Evolutionary conservation across 2,329 filamentous ascomycete genomes (phyloP).

Genomic region (Sporothrix variecibatus): DNA sequence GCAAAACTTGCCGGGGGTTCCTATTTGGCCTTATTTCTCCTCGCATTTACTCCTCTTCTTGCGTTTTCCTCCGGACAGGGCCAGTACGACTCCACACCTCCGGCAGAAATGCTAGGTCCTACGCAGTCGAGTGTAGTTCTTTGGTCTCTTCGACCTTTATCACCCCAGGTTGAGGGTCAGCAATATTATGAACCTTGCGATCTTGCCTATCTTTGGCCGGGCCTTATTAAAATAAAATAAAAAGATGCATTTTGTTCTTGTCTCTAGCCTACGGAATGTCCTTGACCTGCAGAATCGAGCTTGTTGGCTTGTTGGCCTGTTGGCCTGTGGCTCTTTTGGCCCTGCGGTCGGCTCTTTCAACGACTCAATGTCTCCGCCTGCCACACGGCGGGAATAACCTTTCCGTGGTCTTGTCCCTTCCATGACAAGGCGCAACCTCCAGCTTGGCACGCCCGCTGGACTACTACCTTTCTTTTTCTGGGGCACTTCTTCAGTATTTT

Average conservation of each 20-base stretch:
- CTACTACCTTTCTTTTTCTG: background rate
- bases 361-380: background rate
- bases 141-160: background rate
- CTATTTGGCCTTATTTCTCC: background rate
- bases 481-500: background rate
- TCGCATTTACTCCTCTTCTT: background rate
- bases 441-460: background rate
- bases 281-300: background rate
- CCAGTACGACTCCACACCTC: constrained; percentile 3
- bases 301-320: background rate
- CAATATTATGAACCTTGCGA: background rate
- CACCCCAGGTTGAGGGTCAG: background rate
- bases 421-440: background rate
- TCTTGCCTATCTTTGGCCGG: background rate
- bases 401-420: constrained; percentile 10
- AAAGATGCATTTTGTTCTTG: background rate
- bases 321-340: background rate
- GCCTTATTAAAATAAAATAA: background rate
- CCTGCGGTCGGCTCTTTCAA: background rate
- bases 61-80: background rate
- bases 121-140: background rate
- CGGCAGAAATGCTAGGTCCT: background rate
- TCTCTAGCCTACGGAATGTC: background rate
- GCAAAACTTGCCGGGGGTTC: background rate
- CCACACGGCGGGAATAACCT: constrained; percentile 19